Conservation (phyloP, 345 rosid genomes). For the Streptanthus diversifolius region DNA sequence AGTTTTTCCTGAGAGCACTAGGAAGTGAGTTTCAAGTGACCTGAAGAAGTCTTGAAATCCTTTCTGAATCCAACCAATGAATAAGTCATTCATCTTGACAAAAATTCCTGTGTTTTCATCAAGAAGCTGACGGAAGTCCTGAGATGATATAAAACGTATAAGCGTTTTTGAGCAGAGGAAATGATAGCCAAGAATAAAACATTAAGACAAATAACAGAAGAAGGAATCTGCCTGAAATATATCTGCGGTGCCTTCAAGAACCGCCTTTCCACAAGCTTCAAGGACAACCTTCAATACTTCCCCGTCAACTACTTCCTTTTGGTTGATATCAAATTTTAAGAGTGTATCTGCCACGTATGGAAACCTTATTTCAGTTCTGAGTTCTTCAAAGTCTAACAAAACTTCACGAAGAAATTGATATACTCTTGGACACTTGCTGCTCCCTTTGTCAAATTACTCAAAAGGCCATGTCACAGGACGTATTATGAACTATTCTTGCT, state of each 20-base stretch:
- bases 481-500: constrained; percentile 15
- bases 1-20: constrained; percentile 71
- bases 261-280: constrained; percentile 67
- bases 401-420: not conserved
- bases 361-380: constrained; percentile 16
- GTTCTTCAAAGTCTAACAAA: not conserved
- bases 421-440: constrained; percentile 2
- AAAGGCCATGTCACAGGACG: constrained; percentile 14
- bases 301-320: constrained; percentile 61
- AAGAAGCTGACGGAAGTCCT: constrained; percentile 85
- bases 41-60: constrained; percentile 89
- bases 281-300: constrained; percentile 55
- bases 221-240: constrained; percentile 56
- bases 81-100: constrained; percentile 56
- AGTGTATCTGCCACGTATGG: constrained; percentile 57
- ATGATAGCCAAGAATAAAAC: not conserved
- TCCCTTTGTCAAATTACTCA: constrained; percentile 1
- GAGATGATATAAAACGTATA: constrained; percentile 19
- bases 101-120: constrained; percentile 61
- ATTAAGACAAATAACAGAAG: not conserved
- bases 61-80: constrained; percentile 80
- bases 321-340: constrained; percentile 41
- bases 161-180: not conserved
- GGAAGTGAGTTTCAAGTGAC: constrained; percentile 61
- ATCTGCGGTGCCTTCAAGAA: constrained; percentile 87